These are phyloP conservation scores for Quercus robur DNA, from an alignment of 306 rosid species.

Conservation along the genomic window DNA sequence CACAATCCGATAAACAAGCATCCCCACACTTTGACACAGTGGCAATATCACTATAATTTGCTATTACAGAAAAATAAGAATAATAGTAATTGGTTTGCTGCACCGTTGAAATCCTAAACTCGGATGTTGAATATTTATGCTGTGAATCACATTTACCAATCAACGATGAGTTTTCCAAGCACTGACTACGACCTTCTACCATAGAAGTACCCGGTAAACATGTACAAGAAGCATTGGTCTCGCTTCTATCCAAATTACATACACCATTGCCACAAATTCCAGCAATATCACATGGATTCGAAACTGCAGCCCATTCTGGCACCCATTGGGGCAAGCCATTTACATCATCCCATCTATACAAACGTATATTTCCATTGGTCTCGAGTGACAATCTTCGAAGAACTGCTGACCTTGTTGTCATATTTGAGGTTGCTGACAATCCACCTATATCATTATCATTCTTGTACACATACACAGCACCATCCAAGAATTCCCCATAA, in stretches of 20 bases:
- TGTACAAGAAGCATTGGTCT: conserved; percentile 73
- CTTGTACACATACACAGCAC: conserved; percentile 83
- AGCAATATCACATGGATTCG: conserved; percentile 86
- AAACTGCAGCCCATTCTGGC: conserved; percentile 91
- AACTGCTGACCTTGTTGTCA: conserved; percentile 33
- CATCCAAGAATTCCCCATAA: conserved; percentile 75
- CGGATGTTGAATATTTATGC: conserved; percentile 34
- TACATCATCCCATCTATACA: conserved; percentile 80
- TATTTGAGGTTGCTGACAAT: conserved; percentile 48
- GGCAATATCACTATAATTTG: conserved; percentile 71
- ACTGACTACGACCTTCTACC: conserved; percentile 47
- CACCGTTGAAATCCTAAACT: conserved; percentile 49
- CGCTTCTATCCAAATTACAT: conserved; percentile 62
- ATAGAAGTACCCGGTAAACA: conserved; percentile 76
- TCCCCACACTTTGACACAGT: conserved; percentile 78
- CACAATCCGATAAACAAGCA: conserved; percentile 76
- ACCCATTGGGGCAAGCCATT: conserved; percentile 92
- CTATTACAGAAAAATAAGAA: conserved; percentile 72
- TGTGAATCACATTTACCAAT: conserved; percentile 54
- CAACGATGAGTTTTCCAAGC: conserved; percentile 68
- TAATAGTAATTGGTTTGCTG: conserved; percentile 83
- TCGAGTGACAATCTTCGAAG: conserved; percentile 67
- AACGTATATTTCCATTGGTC: conserved; percentile 67
- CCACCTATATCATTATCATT: conserved; percentile 70
- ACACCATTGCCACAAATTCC: conserved; percentile 92